Percentiles rank a stretch among this genome's conserved stretches.
These are phyloP conservation scores for Phytophthora syringae DNA, from an alignment of 352 stramenopile genomes.

Conservation along the genomic window DNA sequence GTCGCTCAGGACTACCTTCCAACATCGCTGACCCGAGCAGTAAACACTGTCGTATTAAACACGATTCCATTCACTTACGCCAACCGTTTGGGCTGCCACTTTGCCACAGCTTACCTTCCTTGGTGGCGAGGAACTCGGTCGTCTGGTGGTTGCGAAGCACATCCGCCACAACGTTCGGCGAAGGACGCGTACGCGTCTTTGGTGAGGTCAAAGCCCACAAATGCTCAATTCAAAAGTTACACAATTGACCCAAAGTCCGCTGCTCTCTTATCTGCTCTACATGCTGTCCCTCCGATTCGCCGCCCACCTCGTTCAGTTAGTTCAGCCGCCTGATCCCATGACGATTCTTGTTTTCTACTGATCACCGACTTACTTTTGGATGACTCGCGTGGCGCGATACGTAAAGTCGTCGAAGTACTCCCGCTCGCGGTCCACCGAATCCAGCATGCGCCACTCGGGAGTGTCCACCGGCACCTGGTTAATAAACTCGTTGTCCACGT, in stretches of 20 bases:
- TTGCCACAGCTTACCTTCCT: no score
- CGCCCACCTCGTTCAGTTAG: slow-evolving; percentile 24
- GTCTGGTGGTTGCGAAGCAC: no score
- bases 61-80: no score
- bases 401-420: slow-evolving; percentile 90
- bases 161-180: no score
- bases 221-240: slow-evolving; percentile 36
- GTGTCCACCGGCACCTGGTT: slow-evolving; percentile 88
- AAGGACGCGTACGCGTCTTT: no score
- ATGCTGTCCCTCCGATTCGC: slow-evolving; percentile 17
- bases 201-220: no score
- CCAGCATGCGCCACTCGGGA: slow-evolving; percentile 89
- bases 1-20: no score
- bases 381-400: slow-evolving; percentile 77
- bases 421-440: slow-evolving; percentile 84
- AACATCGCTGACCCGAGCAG: no score
- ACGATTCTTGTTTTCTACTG: background rate
- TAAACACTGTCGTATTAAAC: no score
- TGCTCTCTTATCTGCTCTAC: slow-evolving; percentile 33
- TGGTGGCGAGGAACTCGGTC: no score
- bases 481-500: slow-evolving; percentile 90
- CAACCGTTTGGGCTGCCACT: no score
- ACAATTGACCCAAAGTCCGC: slow-evolving; percentile 12
- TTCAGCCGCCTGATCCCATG: background rate
- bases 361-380: slow-evolving; percentile 58